phyloP scores from a whole-genome alignment of 306 rosid species.

The Boehmeria nivea region DNA sequence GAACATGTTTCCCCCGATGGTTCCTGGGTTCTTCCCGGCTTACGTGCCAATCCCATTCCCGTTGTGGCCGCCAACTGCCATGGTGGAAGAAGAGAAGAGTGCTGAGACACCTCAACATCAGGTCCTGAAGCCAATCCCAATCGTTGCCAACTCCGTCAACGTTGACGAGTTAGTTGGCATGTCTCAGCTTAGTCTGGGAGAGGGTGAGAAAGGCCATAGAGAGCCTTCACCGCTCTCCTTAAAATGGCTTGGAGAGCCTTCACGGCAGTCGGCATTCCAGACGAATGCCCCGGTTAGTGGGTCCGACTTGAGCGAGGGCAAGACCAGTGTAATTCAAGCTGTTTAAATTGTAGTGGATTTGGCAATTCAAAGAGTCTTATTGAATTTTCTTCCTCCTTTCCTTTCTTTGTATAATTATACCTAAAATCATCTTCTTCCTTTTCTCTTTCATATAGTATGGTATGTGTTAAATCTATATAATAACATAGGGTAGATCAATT shows the following conservation, averaged over 20 bases:
- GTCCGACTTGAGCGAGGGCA: constrained; percentile 56
- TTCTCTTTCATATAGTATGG: constrained; percentile 20
- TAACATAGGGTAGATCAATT: constrained; percentile 67
- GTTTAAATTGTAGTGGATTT: constrained; percentile 40
- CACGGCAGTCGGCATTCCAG: constrained; percentile 95
- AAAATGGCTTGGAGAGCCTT: constrained; percentile 66
- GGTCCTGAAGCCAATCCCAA: constrained; percentile 71
- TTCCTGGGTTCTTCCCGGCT: constrained; percentile 51
- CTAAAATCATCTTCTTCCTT: neutral
- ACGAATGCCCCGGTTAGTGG: constrained; percentile 59
- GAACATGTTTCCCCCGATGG: constrained; percentile 41
- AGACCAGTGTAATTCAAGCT: constrained; percentile 60
- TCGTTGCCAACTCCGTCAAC: constrained; percentile 64
- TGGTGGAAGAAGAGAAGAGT: constrained; percentile 39
- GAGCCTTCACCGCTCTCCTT: constrained; percentile 73
- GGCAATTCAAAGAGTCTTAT: constrained; percentile 10
- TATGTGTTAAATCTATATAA: constrained; percentile 30
- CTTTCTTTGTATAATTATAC: constrained; percentile 35
- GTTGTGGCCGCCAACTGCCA: constrained; percentile 62
- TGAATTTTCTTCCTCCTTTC: constrained; percentile 20
- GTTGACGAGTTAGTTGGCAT: constrained; percentile 86
- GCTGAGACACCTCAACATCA: constrained; percentile 47
- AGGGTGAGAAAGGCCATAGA: constrained; percentile 29
- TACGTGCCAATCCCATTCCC: constrained; percentile 54
- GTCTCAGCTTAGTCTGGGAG: constrained; percentile 82